Conservation (phyloP, 768 basidiomycete species). For the Dentipellis sp. region DNA sequence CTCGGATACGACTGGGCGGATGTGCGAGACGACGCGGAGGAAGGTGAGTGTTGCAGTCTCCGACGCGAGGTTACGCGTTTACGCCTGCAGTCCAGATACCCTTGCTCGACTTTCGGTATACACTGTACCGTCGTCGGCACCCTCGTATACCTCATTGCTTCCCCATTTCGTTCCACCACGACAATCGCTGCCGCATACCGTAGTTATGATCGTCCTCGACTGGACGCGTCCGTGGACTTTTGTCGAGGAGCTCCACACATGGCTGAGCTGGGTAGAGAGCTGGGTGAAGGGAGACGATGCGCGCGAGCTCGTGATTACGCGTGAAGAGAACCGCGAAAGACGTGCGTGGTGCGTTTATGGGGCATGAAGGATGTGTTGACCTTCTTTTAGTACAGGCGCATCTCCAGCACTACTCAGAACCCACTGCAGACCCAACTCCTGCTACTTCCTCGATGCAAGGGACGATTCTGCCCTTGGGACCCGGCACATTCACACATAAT, state of each 20-base stretch:
- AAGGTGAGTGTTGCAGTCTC: constrained; percentile 46
- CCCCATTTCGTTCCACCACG: constrained; percentile 75
- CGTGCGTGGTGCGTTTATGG: constrained; percentile 36
- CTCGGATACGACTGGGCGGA: constrained; percentile 91
- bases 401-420: constrained; percentile 86
- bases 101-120: constrained; percentile 85
- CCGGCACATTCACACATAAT: constrained; percentile 84
- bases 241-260: constrained; percentile 71
- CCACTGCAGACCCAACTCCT: constrained; percentile 57
- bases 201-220: constrained; percentile 81
- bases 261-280: constrained; percentile 79
- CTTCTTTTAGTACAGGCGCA: constrained; percentile 64
- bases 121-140: constrained; percentile 77
- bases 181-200: constrained; percentile 54
- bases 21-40: constrained; percentile 86
- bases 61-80: constrained; percentile 1
- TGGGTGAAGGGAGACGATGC: constrained; percentile 68
- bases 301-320: constrained; percentile 62
- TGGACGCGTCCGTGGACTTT: constrained; percentile 96
- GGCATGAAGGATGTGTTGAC: neutral
- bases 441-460: constrained; percentile 54
- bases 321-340: constrained; percentile 78
- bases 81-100: constrained; percentile 45
- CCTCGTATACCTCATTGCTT: constrained; percentile 59
- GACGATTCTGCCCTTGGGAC: constrained; percentile 73